A percentile compares a stretch with the other conserved stretches of the same genome.
Conservation (phyloP, 352 stramenopile species). For the Phytophthora tubulina region DNA sequence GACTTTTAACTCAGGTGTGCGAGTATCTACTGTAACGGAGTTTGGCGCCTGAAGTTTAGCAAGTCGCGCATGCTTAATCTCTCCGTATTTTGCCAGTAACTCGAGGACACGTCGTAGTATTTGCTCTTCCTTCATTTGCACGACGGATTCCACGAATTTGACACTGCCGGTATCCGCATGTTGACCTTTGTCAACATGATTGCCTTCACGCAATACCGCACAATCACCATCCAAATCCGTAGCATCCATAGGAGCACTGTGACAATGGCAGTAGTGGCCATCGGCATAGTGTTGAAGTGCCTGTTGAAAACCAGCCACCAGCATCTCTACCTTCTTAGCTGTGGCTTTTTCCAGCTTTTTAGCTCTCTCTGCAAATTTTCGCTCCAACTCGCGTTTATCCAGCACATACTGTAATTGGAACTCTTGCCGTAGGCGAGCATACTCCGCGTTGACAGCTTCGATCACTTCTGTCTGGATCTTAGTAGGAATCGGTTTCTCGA, state of each 20-base stretch:
- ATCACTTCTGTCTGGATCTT: conserved; percentile 59
- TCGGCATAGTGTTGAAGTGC: conserved; percentile 21
- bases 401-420: conserved; percentile 48
- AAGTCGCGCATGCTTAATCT: conserved; percentile 6
- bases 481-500: conserved; percentile 29
- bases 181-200: neutral
- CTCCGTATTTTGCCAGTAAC: conserved; percentile 18
- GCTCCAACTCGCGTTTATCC: conserved; percentile 41
- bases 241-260: neutral
- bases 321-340: conserved; percentile 67
- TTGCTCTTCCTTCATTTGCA: neutral
- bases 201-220: neutral
- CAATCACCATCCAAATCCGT: neutral
- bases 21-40: neutral
- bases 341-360: conserved; percentile 31
- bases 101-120: conserved; percentile 10
- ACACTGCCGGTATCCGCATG: neutral
- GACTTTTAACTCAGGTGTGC: no score
- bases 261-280: neutral
- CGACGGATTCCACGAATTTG: neutral
- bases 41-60: conserved; percentile 7
- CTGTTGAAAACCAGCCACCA: conserved; percentile 51
- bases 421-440: conserved; percentile 49
- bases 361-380: conserved; percentile 35
- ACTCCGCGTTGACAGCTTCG: conserved; percentile 57